phyloP scores from a whole-genome alignment of 2,329 filamentous ascomycete species.

The Neofusicoccum sp. region DNA sequence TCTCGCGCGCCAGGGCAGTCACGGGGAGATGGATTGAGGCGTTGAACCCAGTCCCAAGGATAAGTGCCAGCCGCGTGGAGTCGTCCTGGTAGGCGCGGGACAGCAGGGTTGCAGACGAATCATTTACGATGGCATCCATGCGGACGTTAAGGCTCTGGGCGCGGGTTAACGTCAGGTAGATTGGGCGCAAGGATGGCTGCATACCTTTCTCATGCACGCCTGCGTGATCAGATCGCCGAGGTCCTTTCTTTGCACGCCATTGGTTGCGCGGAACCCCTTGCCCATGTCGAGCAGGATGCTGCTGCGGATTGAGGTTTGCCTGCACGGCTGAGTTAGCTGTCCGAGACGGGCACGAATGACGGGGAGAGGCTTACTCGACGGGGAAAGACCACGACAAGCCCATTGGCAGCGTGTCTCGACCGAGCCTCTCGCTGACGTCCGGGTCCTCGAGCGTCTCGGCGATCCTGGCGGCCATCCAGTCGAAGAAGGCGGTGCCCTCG shows the following conservation, averaged over 20 bases:
- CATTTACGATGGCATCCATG: slow-evolving; percentile 63
- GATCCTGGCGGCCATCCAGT: slow-evolving; percentile 65
- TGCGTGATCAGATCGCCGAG: slow-evolving; percentile 58
- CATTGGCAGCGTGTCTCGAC: slow-evolving; percentile 48
- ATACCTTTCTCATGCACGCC: slow-evolving; percentile 53
- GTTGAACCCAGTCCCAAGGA: slow-evolving; percentile 65
- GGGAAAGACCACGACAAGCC: slow-evolving; percentile 67
- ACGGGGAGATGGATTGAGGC: slow-evolving; percentile 62
- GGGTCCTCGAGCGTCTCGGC: slow-evolving; percentile 50
- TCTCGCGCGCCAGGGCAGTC: slow-evolving; percentile 51
- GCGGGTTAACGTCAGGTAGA: slow-evolving; percentile 22
- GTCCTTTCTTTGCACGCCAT: slow-evolving; percentile 59
- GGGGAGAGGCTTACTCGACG: slow-evolving; percentile 47
- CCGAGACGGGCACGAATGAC: neutral
- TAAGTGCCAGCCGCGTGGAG: slow-evolving; percentile 61
- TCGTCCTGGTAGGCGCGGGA: slow-evolving; percentile 62
- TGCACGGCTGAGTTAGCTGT: slow-evolving; percentile 19
- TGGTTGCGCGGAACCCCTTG: slow-evolving; percentile 62
- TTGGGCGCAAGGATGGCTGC: slow-evolving; percentile 18
- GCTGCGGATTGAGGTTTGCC: slow-evolving; percentile 58
- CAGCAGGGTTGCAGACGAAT: slow-evolving; percentile 60
- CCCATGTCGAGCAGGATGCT: slow-evolving; percentile 62
- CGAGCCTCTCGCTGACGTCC: slow-evolving; percentile 27
- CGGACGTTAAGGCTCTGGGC: slow-evolving; percentile 53
- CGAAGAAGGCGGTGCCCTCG: slow-evolving; percentile 59